Conservation (phyloP, 2,329 filamentous ascomycete genomes). For the Alternaria sp. region DNA sequence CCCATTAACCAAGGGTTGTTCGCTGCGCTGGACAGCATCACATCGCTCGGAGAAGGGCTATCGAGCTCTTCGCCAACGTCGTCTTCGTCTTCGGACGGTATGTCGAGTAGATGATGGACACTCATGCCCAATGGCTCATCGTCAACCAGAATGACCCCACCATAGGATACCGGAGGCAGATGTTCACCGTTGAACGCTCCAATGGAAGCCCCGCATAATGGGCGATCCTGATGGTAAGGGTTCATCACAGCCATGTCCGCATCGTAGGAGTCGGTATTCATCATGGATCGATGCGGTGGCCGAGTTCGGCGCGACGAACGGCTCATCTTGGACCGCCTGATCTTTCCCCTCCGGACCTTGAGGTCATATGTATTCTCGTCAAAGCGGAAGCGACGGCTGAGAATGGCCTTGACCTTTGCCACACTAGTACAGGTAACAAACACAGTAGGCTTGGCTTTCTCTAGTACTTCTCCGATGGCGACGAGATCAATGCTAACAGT, state of each 20-base stretch:
- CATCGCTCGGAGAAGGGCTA: slow-evolving; percentile 33
- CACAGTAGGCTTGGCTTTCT: slow-evolving; percentile 73
- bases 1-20: slow-evolving; percentile 45
- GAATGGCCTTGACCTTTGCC: slow-evolving; percentile 71
- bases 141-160: slow-evolving; percentile 85
- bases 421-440: slow-evolving; percentile 79
- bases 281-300: slow-evolving; percentile 50
- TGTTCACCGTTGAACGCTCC: slow-evolving; percentile 88
- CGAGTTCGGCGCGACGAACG: slow-evolving; percentile 36
- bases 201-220: slow-evolving; percentile 87
- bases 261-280: slow-evolving; percentile 44
- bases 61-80: slow-evolving; percentile 49
- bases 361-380: slow-evolving; percentile 69
- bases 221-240: slow-evolving; percentile 77
- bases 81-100: slow-evolving; percentile 60
- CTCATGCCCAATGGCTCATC: slow-evolving; percentile 90
- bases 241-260: slow-evolving; percentile 62
- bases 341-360: slow-evolving; percentile 74
- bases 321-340: slow-evolving; percentile 66
- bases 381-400: slow-evolving; percentile 74
- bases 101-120: slow-evolving; percentile 93
- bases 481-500: slow-evolving; percentile 80
- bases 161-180: slow-evolving; percentile 87
- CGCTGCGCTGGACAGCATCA: slow-evolving; percentile 53
- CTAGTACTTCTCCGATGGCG: slow-evolving; percentile 71